These are phyloP conservation scores for Blakeslea trispora DNA, from an alignment of 371 early-diverging fungal genomes.

Conservation along the genomic window DNA sequence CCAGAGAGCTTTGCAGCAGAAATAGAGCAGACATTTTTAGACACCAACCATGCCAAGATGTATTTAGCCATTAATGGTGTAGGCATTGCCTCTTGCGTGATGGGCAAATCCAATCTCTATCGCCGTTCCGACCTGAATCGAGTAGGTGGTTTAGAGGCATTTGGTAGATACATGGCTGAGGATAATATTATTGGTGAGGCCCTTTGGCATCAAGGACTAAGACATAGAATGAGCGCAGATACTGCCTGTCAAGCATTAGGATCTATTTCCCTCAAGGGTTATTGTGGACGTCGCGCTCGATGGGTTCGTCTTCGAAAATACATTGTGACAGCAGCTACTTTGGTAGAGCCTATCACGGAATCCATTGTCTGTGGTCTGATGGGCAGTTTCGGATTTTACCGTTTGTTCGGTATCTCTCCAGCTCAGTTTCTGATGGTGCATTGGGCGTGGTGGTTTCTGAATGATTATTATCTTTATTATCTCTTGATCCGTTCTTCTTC, in stretches of 20 bases:
- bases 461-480: slow-evolving; percentile 65
- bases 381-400: slow-evolving; percentile 62
- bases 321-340: slow-evolving; percentile 82
- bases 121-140: slow-evolving; percentile 81
- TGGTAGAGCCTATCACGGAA: slow-evolving; percentile 91
- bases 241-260: slow-evolving; percentile 86
- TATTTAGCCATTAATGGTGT: slow-evolving; percentile 89
- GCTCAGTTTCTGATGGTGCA: slow-evolving; percentile 66
- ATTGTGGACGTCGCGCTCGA: slow-evolving; percentile 78
- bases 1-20: slow-evolving; percentile 78
- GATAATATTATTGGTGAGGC: slow-evolving; percentile 92
- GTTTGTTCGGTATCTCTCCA: slow-evolving; percentile 49
- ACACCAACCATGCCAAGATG: slow-evolving; percentile 92
- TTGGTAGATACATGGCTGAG: slow-evolving; percentile 91
- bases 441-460: slow-evolving; percentile 71
- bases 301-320: slow-evolving; percentile 95
- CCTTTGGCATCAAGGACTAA: slow-evolving; percentile 77
- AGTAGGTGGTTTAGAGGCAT: slow-evolving; percentile 81
- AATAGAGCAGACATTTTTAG: slow-evolving; percentile 85
- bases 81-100: slow-evolving; percentile 82
- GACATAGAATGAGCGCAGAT: slow-evolving; percentile 86
- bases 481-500: slow-evolving; percentile 44
- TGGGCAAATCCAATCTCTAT: slow-evolving; percentile 94
- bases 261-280: slow-evolving; percentile 68
- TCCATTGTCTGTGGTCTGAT: slow-evolving; percentile 77